A percentile compares a stretch with the other conserved stretches of the same genome.
phyloP scores from a whole-genome alignment of 139 green algal genomes.

The Chlamydomonas incerta region DNA sequence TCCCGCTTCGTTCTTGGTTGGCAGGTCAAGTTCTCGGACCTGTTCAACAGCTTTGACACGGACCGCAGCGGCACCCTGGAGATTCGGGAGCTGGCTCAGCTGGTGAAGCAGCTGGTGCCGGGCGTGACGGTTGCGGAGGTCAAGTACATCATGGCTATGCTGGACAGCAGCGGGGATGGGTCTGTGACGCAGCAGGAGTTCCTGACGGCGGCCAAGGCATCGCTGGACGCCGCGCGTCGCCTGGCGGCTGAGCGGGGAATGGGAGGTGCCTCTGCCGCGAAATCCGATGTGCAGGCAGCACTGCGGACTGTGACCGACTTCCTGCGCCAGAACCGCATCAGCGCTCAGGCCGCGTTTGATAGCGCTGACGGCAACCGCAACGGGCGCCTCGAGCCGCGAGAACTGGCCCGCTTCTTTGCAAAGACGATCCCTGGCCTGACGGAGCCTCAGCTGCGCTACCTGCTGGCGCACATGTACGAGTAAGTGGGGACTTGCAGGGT shows the following conservation, averaged over 20 bases:
- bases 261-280: not conserved
- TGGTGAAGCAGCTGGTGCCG: conserved; percentile 46
- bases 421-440: not conserved
- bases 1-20: no score
- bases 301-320: conserved; percentile 9
- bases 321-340: conserved; percentile 19
- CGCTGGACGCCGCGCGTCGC: conserved; percentile 18
- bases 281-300: conserved; percentile 12
- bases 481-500: not conserved
- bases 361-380: conserved; percentile 32
- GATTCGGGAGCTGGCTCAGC: conserved; percentile 21
- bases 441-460: conserved; percentile 26
- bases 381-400: conserved; percentile 19
- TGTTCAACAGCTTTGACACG: conserved; percentile 44
- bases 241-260: conserved; percentile 11
- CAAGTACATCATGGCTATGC: conserved; percentile 50
- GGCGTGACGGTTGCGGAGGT: conserved; percentile 29
- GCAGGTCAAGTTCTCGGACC: conserved; percentile 38
- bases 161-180: conserved; percentile 52
- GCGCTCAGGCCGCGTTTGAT: conserved; percentile 11
- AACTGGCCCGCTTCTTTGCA: conserved; percentile 37
- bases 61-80: conserved; percentile 45
- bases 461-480: conserved; percentile 43
- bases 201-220: conserved; percentile 33
- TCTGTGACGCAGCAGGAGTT: conserved; percentile 52